Evolutionary conservation across 805 yeast genomes (phyloP), one percentile per base, ranked within the genome.

Genomic region (Barnettozyma sucrosica): DNA sequence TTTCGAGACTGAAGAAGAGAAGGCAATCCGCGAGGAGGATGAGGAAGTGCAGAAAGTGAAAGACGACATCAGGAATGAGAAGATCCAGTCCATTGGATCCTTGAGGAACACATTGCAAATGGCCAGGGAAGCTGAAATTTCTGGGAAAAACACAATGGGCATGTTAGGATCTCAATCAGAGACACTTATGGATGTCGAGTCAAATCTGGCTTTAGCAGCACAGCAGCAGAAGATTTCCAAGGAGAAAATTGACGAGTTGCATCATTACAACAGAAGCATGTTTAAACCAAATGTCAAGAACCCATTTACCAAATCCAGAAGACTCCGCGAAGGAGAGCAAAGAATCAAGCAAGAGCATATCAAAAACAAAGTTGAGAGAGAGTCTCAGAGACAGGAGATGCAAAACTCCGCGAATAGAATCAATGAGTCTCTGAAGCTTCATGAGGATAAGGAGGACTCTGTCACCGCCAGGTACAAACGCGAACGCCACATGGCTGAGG

Each of bases 81-180:
- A 92, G 64, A 92, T 87, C 58, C 93, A 89, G 57, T 83, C 96
- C 2, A 80, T 89, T 10, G 83, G 87, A 14, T 81, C 90, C 36
- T 85, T 97, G 0, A 77, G 95, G 60, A 89, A 89, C 58, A 89
- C 95, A 1, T 67, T 93, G 28, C 76, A 76, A 46, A 74, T 80
- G 70, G 84, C 88, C 3, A 76, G 78, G 49, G 83, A 83, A 48
- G 89, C 90, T 1, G 89, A 83, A 59, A 77, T 76, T 51, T 72
- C 83, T 6, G 92, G 89, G 33, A 71, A 82, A 52, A 90, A 92
- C 62, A 85, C 97, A 0, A 67, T 92, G 52, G 97, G 97, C 25
- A 80, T 88, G 80, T 74, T 93, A 43, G 99, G 99, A 23, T 79
- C 90, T n/a, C 98, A 93, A 66, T 81, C 93, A 48, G 97, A 89